Percentiles rank a stretch among this genome's conserved stretches.
These are phyloP conservation scores for Ogataea corticis DNA, from an alignment of 805 yeast genomes.

Conservation along the genomic window DNA sequence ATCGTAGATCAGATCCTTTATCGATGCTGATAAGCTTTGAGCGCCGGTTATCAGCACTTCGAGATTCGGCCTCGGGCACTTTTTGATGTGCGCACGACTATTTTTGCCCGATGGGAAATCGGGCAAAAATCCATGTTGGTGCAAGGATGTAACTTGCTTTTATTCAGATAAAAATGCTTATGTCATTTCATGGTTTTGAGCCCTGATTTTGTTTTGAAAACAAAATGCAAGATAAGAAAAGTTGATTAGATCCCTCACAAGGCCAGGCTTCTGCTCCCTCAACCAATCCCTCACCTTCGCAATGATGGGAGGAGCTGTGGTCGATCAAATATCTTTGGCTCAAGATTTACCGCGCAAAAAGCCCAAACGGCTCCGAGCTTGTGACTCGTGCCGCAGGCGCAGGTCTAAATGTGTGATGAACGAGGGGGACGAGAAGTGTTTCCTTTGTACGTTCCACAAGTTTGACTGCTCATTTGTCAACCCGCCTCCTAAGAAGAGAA, in stretches of 20 bases:
- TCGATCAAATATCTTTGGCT: not conserved
- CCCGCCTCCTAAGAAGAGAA: constrained; percentile 20
- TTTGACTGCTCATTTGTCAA: constrained; percentile 16
- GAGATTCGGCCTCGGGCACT: constrained; percentile 7
- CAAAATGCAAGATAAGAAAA: too few species aligned
- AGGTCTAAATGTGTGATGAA: constrained; percentile 19
- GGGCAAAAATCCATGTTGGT: too few species aligned
- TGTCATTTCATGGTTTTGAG: too few species aligned
- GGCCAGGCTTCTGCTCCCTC: too few species aligned
- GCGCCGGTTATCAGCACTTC: not conserved
- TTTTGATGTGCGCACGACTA: constrained; percentile 3
- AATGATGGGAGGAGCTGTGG: not conserved
- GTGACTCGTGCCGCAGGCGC: constrained; percentile 21
- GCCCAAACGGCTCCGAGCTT: constrained; percentile 11
- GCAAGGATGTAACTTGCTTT: too few species aligned
- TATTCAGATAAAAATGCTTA: too few species aligned
- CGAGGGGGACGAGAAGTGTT: constrained; percentile 11
- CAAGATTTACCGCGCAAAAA: not conserved
- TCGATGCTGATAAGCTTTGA: constrained; percentile 3
- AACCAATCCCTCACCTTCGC: too few species aligned
- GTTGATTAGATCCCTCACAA: too few species aligned
- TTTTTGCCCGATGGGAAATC: constrained; percentile 1
- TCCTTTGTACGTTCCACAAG: constrained; percentile 17
- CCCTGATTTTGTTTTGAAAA: too few species aligned
- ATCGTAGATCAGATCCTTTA: not conserved